phyloP scores from a whole-genome alignment of 805 yeast species.

The Yarrowia sp. region DNA sequence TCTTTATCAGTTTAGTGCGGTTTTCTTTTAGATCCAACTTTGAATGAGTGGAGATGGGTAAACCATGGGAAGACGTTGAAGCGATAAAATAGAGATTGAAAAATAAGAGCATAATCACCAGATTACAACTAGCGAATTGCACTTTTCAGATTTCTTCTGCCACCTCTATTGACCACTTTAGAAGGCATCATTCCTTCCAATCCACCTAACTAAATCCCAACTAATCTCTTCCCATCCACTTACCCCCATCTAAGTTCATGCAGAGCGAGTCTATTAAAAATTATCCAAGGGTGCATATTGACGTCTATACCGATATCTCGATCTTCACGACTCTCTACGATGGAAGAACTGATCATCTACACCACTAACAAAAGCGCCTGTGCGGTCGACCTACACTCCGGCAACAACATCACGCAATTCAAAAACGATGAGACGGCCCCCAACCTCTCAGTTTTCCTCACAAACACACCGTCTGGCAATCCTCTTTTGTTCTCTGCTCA shows the following conservation, averaged over 20 bases:
- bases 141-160: too few relatives aligned
- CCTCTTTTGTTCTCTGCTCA: slow-evolving; percentile 57
- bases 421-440: slow-evolving; percentile 18
- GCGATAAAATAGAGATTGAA: too few relatives aligned
- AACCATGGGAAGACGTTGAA: too few relatives aligned
- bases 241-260: not conserved
- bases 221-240: not conserved
- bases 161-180: too few relatives aligned
- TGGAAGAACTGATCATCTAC: slow-evolving; percentile 37
- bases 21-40: too few relatives aligned
- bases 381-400: slow-evolving; percentile 31
- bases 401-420: slow-evolving; percentile 28
- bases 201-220: not conserved
- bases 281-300: slow-evolving; percentile 21
- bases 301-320: too few relatives aligned
- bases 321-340: not conserved
- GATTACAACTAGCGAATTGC: too few relatives aligned
- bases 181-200: not conserved
- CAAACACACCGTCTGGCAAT: slow-evolving; percentile 28
- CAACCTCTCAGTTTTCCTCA: slow-evolving; percentile 40
- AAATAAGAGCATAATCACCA: too few relatives aligned
- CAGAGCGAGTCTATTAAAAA: slow-evolving; percentile 19
- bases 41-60: too few relatives aligned
- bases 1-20: too few relatives aligned
- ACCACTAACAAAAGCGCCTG: slow-evolving; percentile 24